Evolutionary conservation across 805 yeast species (phyloP).

Genomic region (Kuraishia cidri): DNA sequence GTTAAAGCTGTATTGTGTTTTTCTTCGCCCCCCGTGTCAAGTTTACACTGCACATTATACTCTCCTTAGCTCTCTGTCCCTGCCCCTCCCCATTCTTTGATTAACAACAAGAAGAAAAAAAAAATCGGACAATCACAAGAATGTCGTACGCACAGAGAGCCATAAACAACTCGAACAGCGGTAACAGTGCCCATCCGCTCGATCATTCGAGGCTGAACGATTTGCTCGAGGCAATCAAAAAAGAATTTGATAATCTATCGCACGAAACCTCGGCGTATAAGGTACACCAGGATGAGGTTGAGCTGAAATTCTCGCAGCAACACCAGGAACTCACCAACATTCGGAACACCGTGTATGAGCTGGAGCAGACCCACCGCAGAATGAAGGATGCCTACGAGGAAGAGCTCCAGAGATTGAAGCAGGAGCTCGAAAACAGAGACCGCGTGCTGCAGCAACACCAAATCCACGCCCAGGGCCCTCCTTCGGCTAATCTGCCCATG

Average conservation of each 20-base stretch:
- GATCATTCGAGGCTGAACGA: conserved; percentile 31
- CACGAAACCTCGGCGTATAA: conserved; percentile 81
- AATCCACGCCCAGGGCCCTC: conserved; percentile 17
- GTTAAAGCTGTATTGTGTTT: too few relatives aligned
- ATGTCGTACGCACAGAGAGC: conserved; percentile 6
- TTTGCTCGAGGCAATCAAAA: conserved; percentile 83
- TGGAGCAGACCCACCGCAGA: conserved; percentile 89
- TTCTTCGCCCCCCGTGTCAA: too few relatives aligned
- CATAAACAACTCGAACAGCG: conserved; percentile 1
- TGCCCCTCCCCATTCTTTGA: background rate
- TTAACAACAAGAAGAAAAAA: background rate
- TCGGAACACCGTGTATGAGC: conserved; percentile 87
- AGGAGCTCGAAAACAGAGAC: conserved; percentile 77
- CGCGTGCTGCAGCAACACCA: conserved; percentile 38
- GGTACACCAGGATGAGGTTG: conserved; percentile 89
- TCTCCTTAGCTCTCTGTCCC: too few relatives aligned
- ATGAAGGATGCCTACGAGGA: conserved; percentile 95
- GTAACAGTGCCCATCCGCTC: background rate
- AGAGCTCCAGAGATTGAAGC: conserved; percentile 78
- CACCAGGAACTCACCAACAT: conserved; percentile 90
- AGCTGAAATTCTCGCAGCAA: conserved; percentile 83
- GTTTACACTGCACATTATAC: too few relatives aligned
- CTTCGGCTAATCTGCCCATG: conserved; percentile 1
- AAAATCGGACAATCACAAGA: background rate
- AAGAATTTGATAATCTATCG: conserved; percentile 79